Evolutionary conservation across 768 basidiomycete genomes (phyloP).

Genomic region (Sporobolomyces pararoseus): DNA sequence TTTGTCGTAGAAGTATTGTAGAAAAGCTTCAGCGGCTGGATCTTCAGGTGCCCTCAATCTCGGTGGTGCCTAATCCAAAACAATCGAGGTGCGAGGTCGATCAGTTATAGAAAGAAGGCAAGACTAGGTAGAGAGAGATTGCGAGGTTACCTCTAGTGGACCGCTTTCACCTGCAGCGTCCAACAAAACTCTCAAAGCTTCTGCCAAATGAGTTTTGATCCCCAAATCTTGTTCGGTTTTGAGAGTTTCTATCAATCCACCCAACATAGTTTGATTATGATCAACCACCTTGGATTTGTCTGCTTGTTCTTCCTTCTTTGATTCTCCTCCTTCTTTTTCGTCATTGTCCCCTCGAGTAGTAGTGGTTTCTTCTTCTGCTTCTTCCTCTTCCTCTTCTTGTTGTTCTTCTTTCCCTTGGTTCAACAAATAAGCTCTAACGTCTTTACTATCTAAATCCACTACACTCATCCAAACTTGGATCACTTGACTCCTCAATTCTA

Average conservation of each 20-base stretch:
- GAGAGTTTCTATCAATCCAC: conserved; percentile 71
- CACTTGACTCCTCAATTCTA: conserved; percentile 37
- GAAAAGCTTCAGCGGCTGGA: conserved; percentile 77
- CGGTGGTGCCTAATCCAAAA: conserved; percentile 47
- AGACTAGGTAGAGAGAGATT: no score
- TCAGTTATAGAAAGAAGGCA: conserved; percentile 23
- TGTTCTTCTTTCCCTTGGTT: conserved; percentile 29
- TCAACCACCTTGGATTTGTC: not conserved
- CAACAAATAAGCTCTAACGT: conserved; percentile 76
- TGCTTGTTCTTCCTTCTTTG: conserved; percentile 39
- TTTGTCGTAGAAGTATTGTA: conserved; percentile 88
- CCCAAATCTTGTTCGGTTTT: conserved; percentile 76
- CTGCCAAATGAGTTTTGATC: conserved; percentile 83
- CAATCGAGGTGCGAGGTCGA: conserved; percentile 8
- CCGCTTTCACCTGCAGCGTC: conserved; percentile 61
- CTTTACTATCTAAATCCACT: conserved; percentile 84
- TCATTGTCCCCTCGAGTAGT: no score
- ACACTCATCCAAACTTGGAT: conserved; percentile 80
- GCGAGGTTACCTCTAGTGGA: conserved; percentile 46
- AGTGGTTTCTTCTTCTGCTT: not conserved
- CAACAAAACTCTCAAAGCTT: conserved; percentile 75
- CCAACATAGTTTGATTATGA: conserved; percentile 60
- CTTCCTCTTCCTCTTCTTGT: conserved; percentile 50
- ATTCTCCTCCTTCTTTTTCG: conserved; percentile 49
- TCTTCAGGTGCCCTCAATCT: conserved; percentile 55